Evolutionary conservation across 1,284 basidiomycete genomes (phyloP).

Genomic region (Gymnopus androsaceus): DNA sequence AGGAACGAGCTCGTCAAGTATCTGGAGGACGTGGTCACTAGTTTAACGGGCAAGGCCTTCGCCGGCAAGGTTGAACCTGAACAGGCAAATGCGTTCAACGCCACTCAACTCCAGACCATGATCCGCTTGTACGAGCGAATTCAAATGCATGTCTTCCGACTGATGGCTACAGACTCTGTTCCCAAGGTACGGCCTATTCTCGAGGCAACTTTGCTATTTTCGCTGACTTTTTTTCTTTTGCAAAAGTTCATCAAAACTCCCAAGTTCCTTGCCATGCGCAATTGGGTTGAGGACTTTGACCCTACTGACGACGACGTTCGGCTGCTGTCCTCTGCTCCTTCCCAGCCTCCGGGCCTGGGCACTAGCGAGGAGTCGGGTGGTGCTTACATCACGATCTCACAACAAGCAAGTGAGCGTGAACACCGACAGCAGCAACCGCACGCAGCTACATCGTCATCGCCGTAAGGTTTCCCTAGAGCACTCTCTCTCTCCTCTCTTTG

Average conservation of each 20-base stretch:
- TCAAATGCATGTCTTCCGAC: conserved; percentile 92
- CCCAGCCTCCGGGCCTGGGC: conserved; percentile 68
- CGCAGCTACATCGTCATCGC: conserved; percentile 22
- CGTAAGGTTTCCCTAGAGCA: conserved; percentile 16
- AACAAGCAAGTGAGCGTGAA: conserved; percentile 68
- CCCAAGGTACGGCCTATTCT: conserved; percentile 71
- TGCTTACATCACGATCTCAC: conserved; percentile 83
- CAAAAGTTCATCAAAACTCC: conserved; percentile 83
- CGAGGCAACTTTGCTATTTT: no score
- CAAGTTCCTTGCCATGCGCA: conserved; percentile 73
- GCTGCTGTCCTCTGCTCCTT: conserved; percentile 52
- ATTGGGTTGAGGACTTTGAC: conserved; percentile 73
- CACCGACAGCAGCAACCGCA: conserved; percentile 42
- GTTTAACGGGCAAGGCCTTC: conserved; percentile 73
- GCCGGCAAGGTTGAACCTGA: conserved; percentile 79
- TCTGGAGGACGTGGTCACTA: conserved; percentile 83
- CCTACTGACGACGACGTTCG: conserved; percentile 64
- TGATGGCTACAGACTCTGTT: conserved; percentile 98
- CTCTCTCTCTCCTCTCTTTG: conserved; percentile 17
- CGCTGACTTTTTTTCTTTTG: conserved; percentile 13
- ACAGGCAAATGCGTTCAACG: conserved; percentile 79
- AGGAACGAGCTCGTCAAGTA: conserved; percentile 94
- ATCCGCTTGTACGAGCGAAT: conserved; percentile 95
- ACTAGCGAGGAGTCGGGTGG: conserved; percentile 69
- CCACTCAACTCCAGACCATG: conserved; percentile 93